A percentile compares a stretch with the other conserved stretches of the same genome.
phyloP scores from a whole-genome alignment of 2,329 filamentous ascomycete species.

The Colletotrichum chrysophilum region DNA sequence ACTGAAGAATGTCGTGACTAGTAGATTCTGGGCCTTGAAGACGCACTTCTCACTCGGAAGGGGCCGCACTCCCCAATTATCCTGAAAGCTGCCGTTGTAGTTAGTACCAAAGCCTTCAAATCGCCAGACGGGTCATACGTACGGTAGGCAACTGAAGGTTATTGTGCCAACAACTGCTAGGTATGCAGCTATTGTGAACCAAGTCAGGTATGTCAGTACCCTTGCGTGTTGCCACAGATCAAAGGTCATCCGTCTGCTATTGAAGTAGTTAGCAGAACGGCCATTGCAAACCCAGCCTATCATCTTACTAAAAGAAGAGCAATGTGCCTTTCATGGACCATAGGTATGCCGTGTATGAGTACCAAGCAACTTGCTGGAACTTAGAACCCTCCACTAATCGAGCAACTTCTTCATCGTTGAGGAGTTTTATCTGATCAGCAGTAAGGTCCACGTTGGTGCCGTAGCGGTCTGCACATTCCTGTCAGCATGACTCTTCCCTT shows the following conservation, averaged over 20 bases:
- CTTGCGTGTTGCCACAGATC: slow-evolving; percentile 26
- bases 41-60: slow-evolving; percentile 22
- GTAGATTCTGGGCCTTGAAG: slow-evolving; percentile 25
- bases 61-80: slow-evolving; percentile 10
- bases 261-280: not conserved
- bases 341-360: slow-evolving; percentile 39
- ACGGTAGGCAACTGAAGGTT: slow-evolving; percentile 8
- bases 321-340: slow-evolving; percentile 37
- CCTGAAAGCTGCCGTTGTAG: not conserved
- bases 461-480: slow-evolving; percentile 5
- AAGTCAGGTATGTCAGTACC: not conserved
- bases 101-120: not conserved
- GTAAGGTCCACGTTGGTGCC: slow-evolving; percentile 10
- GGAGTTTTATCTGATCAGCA: not conserved
- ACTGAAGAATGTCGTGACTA: slow-evolving; percentile 25
- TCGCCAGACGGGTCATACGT: not conserved
- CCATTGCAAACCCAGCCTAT: too few species aligned
- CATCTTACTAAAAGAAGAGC: slow-evolving; percentile 28
- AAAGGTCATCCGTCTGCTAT: slow-evolving; percentile 29
- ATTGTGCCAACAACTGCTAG: slow-evolving; percentile 5
- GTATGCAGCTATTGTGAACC: not conserved
- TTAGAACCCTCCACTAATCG: slow-evolving; percentile 37
- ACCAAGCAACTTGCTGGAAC: slow-evolving; percentile 43
- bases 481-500: not conserved
- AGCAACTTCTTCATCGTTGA: slow-evolving; percentile 31